Evolutionary conservation across 2,329 filamentous ascomycete species (phyloP), one percentile per base, ranked within the genome.

Genomic region (Cordyceps cicadae): DNA sequence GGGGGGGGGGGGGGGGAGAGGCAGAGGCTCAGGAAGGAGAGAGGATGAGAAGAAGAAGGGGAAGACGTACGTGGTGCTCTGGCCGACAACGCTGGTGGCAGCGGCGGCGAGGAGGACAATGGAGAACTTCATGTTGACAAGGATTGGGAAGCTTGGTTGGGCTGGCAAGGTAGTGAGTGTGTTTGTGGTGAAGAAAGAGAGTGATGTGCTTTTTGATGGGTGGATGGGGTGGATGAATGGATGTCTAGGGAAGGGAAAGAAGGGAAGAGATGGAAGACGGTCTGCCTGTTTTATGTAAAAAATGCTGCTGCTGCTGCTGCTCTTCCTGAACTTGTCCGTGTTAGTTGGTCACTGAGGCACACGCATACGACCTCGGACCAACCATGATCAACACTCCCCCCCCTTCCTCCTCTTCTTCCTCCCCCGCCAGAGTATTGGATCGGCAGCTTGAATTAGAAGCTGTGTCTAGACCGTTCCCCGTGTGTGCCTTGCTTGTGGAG

Each of bases 41-140:
- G n/a, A 8, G 19, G n/a, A 5, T 6, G 21, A 46, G 1, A 8
- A 46, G 7, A 17, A 9, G 51, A n/a, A 2, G 9, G 11, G 29
- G 15, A 29, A 17, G 37, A 54, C 53, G 14, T 45, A 54, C 53
- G 17, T 21, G 17, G 14, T 17, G 39, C 11, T 34, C 53, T 54
- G 53, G 53, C n/a, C 53, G 12, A 29, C 53, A 54, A 54, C 53
- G 53, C 39, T 29, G 39, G 53, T 32, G 19, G 53, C 53, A 21
- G 53, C 53, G 17, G 24, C 39, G 39, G 39, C 53, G 53, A 54
- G 53, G 53, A 54, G 53, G 26, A 54, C 24, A 19, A 21, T 39
- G 53, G 53, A 54, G 53, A 54, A 54, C 39, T 54, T 54, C 53
- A 54, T 54, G 39, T 32, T 54, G 53, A 29, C 24, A 32, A 19